Evolutionary conservation across 345 rosid genomes (phyloP).

Genomic region (Linum usitatissimum): DNA sequence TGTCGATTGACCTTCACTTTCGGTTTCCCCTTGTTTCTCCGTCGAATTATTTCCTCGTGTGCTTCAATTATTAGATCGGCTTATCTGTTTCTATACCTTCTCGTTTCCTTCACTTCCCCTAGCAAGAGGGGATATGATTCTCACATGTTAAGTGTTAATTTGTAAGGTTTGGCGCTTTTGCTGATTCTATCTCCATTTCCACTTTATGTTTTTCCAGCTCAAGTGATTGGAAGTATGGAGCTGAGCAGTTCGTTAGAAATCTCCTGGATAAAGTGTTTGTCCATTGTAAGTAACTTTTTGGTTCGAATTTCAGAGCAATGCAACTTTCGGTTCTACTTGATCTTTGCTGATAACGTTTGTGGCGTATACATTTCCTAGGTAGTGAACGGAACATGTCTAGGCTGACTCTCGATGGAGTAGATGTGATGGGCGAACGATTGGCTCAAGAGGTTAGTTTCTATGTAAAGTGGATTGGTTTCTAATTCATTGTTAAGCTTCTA

Average conservation of each 20-base stretch:
- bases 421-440: constrained; percentile 93
- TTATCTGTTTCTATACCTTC: neutral
- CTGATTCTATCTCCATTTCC: constrained; percentile 1
- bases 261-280: constrained; percentile 77
- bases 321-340: neutral
- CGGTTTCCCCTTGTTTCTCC: neutral
- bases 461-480: neutral
- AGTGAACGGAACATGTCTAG: constrained; percentile 57
- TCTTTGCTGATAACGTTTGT: neutral
- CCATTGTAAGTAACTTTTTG: constrained; percentile 50
- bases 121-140: no score
- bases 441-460: constrained; percentile 54
- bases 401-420: constrained; percentile 82
- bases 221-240: constrained; percentile 89
- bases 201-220: constrained; percentile 36
- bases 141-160: neutral
- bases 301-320: neutral
- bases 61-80: neutral
- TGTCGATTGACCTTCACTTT: constrained; percentile 9
- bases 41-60: neutral
- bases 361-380: constrained; percentile 33
- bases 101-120: neutral
- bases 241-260: constrained; percentile 64
- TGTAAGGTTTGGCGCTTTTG: neutral
- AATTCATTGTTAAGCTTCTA: neutral